Percentiles rank a stretch among this genome's conserved stretches.
phyloP scores from a whole-genome alignment of 768 basidiomycete genomes.

The Gymnopilus junonius region DNA sequence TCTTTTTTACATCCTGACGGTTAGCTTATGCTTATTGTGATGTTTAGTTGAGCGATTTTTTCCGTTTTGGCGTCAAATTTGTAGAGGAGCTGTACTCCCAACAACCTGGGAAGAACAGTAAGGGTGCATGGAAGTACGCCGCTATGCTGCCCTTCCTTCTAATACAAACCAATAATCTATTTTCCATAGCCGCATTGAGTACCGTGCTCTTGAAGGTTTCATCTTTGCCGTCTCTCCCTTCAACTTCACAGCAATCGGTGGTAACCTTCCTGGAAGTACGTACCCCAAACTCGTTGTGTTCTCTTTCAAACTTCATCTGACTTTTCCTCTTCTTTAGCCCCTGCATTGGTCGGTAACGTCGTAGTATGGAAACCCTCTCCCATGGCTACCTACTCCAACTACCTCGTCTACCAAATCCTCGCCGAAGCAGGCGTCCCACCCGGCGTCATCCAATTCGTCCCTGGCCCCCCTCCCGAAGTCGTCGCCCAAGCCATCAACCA shows the following conservation, averaged over 20 bases:
- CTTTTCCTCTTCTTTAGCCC: conserved; percentile 49
- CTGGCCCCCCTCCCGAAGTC: conserved; percentile 84
- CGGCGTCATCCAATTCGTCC: conserved; percentile 96
- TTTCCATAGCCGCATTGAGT: conserved; percentile 83
- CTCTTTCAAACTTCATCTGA: conserved; percentile 1
- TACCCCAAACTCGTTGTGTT: conserved; percentile 1
- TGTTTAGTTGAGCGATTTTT: conserved; percentile 82
- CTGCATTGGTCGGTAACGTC: conserved; percentile 94
- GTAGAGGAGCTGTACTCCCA: conserved; percentile 93
- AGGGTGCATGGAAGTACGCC: conserved; percentile 93
- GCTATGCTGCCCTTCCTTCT: not conserved
- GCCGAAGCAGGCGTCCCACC: conserved; percentile 93
- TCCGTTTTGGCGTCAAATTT: conserved; percentile 95
- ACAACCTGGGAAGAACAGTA: conserved; percentile 86
- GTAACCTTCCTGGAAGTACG: conserved; percentile 82
- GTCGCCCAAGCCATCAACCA: conserved; percentile 84
- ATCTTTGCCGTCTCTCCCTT: conserved; percentile 97
- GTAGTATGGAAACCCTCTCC: conserved; percentile 98
- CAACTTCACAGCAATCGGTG: conserved; percentile 98
- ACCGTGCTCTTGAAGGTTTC: conserved; percentile 97
- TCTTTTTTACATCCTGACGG: not conserved
- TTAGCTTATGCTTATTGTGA: not conserved
- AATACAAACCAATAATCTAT: not conserved
- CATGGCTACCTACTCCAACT: conserved; percentile 93
- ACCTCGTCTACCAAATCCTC: conserved; percentile 88